phyloP scores from a whole-genome alignment of 176 grass and related monocot genomes.

The Musa schizocarpa region DNA sequence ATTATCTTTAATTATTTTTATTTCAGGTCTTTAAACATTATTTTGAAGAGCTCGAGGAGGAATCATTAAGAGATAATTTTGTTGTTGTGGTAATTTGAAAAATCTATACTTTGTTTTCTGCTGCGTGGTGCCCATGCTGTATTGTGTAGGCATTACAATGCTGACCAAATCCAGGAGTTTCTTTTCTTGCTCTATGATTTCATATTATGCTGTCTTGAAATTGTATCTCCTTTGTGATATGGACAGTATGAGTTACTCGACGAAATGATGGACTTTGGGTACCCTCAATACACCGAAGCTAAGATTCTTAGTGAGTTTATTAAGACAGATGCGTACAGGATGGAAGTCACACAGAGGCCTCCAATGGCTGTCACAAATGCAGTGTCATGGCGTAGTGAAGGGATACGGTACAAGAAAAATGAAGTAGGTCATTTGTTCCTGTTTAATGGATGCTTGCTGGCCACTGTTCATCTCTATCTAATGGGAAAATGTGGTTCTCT shows the following conservation, averaged over 20 bases:
- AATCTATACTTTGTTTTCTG: slow-evolving; percentile 7
- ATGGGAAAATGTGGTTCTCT: background rate
- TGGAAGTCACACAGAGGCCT: slow-evolving; percentile 94
- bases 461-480: background rate
- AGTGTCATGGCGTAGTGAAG: slow-evolving; percentile 97
- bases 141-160: background rate
- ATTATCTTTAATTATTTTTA: background rate
- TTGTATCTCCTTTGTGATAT: background rate
- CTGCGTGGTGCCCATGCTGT: background rate
- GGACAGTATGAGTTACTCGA: slow-evolving; percentile 85
- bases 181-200: background rate
- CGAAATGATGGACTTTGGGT: slow-evolving; percentile 99
- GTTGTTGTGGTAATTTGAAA: slow-evolving; percentile 69
- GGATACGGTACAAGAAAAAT: slow-evolving; percentile 98
- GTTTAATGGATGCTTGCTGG: background rate
- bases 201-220: slow-evolving; percentile 1
- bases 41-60: slow-evolving; percentile 95
- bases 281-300: slow-evolving; percentile 96
- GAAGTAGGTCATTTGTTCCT: slow-evolving; percentile 41
- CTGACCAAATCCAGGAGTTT: background rate
- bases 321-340: slow-evolving; percentile 91
- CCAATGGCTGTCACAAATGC: slow-evolving; percentile 99
- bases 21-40: slow-evolving; percentile 96
- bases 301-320: slow-evolving; percentile 99
- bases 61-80: slow-evolving; percentile 98